A percentile compares a stretch with the other conserved stretches of the same genome.
phyloP scores from a whole-genome alignment of 495 filamentous ascomycete genomes.

The Hypoxylon cercidicola region DNA sequence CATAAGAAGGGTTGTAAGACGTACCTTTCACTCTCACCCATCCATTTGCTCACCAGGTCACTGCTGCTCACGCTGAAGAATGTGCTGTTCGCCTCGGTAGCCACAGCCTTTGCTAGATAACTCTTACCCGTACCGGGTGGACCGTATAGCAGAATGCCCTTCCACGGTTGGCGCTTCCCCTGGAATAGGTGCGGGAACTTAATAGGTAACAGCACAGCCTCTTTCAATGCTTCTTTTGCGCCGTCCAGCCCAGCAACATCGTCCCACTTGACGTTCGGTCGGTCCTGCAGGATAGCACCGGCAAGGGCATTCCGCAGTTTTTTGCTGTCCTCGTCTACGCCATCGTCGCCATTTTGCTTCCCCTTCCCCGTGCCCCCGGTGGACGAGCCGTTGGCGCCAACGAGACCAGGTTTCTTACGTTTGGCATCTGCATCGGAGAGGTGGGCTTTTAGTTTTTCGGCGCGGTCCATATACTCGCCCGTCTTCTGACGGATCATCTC shows the following conservation, averaged over 20 bases:
- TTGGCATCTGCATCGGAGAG: conserved; percentile 81
- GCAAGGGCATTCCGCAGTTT: conserved; percentile 90
- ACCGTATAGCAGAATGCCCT: conserved; percentile 95
- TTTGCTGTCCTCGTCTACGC: conserved; percentile 88
- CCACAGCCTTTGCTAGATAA: conserved; percentile 96
- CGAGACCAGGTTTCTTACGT: conserved; percentile 74
- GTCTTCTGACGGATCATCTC: conserved; percentile 95
- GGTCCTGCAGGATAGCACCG: conserved; percentile 92
- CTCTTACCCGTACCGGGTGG: conserved; percentile 97
- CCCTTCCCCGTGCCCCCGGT: conserved; percentile 70
- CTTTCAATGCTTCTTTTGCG: conserved; percentile 97
- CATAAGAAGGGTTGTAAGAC: conserved; percentile 22
- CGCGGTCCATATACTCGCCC: conserved; percentile 96
- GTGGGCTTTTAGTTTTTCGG: conserved; percentile 95
- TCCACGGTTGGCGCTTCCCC: conserved; percentile 98
- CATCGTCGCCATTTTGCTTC: conserved; percentile 58
- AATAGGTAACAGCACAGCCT: conserved; percentile 95
- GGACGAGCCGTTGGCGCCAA: conserved; percentile 87
- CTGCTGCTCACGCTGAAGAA: conserved; percentile 98
- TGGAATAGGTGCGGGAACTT: conserved; percentile 97
- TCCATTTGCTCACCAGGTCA: conserved; percentile 98
- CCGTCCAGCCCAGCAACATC: conserved; percentile 96
- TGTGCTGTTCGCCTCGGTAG: conserved; percentile 98
- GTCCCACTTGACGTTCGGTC: conserved; percentile 96
- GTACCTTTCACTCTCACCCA: conserved; percentile 98